Evolutionary conservation across 1,139 yeast genomes (phyloP), one percentile per base, ranked within the genome.

Genomic region (Pichia inconspicua): DNA sequence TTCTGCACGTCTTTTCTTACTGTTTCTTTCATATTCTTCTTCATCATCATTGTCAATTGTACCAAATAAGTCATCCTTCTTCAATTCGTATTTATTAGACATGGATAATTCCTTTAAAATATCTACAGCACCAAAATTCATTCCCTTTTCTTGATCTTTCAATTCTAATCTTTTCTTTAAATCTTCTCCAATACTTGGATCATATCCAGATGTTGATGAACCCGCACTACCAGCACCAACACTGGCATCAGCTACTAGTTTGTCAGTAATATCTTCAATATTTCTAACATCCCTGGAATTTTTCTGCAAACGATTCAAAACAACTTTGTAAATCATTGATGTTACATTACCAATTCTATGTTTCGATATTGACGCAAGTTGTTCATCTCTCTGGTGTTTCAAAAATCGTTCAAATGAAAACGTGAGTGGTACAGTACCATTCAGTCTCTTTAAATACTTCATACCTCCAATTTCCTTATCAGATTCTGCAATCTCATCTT

Each of bases 261-360:
- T 55, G 43, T 62, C 63, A 14, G 62, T 47, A 19, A 53, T 47
- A 32, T 55, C 44, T 25, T 54, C 60, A 28, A 48, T 45, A 48
- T 67, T 61, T 8, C 60, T 51, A 9, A 71, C 65, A 25, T 63
- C 64, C 11, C 82, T 78, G 7, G 83, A 71, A 43, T 70, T 67
- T 49, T 71, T 72, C 62, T 89, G 96, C 32, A 85, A 70, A 39
- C 75, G 62, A 41, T 67, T 60, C 53, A 92, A 72, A 7, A 83
- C 79, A 9, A 74, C 66, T 46, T 74, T 72, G 61, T 84, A 92
- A 8, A 94, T 74, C 45, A 72, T 68, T 0, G 95, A 75, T 0
- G 94, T 73, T 3, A 84, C 66, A 12, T 73, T 66, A 7, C 98
- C 98, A 42, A 89, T 67, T 51, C 90, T 74, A 44, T 84, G 80